Evolutionary conservation across 1,139 yeast species (phyloP), one percentile per base, ranked within the genome.

Genomic region (Pichia sp.): DNA sequence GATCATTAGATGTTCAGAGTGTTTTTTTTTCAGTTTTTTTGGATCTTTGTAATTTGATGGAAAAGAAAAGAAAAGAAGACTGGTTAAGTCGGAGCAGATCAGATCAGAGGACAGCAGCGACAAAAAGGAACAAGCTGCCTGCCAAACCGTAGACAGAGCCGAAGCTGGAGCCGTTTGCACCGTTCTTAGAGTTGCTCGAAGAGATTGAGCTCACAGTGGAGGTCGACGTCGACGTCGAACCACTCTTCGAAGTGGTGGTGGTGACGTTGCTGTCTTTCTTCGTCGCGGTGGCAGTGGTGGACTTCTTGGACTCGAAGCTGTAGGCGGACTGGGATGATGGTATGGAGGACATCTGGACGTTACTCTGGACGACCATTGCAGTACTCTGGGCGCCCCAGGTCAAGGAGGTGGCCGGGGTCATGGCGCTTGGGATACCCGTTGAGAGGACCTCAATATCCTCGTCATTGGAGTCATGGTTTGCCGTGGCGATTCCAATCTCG

Each of bases 401-500:
- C 3, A 42, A 18, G 6, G 53, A 46, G 6, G 41, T 31, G 13
- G 46, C 46, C 4, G 60, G 53, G 4, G 55, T 36, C 10, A 47
- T 42, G 10, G 57, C 61, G 30, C 48, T 52, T 31, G 62, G 61
- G 19, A 59, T 57, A 22, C 55, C 53, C 30, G 41, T 37, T 9
- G 49, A 21, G 13, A 59, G 48, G 12, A 58, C 51, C 18, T 54
- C 51, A 34, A 58, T 54, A 44, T 49, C 42, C 39, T 48, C 43
- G 9, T 46, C 21, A 39, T 43, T 25, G 5, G 6, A 16, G 25
- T 37, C 25, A 25, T 51, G 49, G 23, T 68, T 70, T 6, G 83
- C 60, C n/a, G 79, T 87, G 1, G 95, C 96, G 50, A 90, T 55
- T 0, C 85, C 82, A 28, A 89, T 73, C 62, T 82, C 80, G 50